Base-by-base conservation (phyloP, 2,329 filamentous ascomycete genomes). In the Monosporascus sp. region DNA sequence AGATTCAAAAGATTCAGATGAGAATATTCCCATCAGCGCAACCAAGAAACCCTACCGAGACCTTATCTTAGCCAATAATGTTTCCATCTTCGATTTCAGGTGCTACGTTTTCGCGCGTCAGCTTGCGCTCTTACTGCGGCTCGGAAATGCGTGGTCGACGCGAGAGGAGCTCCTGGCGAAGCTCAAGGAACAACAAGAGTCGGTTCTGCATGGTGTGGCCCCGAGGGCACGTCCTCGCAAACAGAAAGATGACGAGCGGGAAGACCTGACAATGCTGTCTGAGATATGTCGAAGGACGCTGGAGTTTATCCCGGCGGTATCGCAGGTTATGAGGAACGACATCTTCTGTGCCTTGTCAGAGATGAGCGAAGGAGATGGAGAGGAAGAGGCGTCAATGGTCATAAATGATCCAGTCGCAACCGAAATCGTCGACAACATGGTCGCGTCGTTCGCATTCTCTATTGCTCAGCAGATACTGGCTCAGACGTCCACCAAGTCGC, bases 41-140 rank as follows among this genome's bases (percentile, higher is more conserved):
- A 77, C 80, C 1, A 84, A 83, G 57, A 96, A 96, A 68, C 81
- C 89, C 1, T 99, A 97, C 66, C 84, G 93, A 49, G 90, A 95
- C 53, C 83, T 96, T 62, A 99, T 99, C 48, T 76, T 99, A 39
- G 87, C 89, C 15, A 99, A 95, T 72, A 89, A 96, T 59, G 95
- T 99, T 37, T 99, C 94, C 0, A 79, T 96, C 3, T 97, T 97
- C 65, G 94, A 99, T 69, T 97, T 99, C 68, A 81, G 90, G 48
- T 90, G 88, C 61, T 99, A 99, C 68, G 85, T 99, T 14, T 99
- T 97, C 68, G 85, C 90, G 3, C 83, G 94, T 24, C 93, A 99
- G 63, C 83, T 96, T 57, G 82, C 88, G 3, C 73, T 99, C 1
- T 77, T 97, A 1, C 77, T 96, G 14, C 83, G 92, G 5, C 79